These are phyloP conservation scores for Tetraselmis striata DNA, from an alignment of 139 green algal genomes.

Conservation along the genomic window DNA sequence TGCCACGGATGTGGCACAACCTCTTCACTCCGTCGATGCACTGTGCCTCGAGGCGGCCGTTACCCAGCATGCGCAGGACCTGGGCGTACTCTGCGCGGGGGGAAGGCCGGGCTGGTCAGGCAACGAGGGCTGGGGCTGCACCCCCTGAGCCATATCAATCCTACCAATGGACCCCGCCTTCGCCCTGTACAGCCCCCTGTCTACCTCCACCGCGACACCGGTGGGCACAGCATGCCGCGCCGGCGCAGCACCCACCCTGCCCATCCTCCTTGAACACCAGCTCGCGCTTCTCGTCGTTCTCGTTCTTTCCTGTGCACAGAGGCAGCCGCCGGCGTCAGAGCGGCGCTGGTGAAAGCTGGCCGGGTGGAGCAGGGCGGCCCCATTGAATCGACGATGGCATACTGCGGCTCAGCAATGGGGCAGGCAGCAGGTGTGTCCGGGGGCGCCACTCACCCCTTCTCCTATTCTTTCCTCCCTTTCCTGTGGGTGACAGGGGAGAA, in stretches of 20 bases:
- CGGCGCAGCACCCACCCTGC: constrained; percentile 53
- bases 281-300: constrained; percentile 95
- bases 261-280: constrained; percentile 99
- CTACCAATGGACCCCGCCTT: too few relatives aligned
- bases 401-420: too few relatives aligned
- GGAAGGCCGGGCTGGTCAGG: neutral
- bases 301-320: constrained; percentile 70
- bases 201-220: neutral
- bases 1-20: constrained; percentile 97
- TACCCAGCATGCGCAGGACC: constrained; percentile 97
- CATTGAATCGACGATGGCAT: neutral
- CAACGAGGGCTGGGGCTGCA: too few relatives aligned
- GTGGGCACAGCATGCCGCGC: neutral
- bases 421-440: neutral
- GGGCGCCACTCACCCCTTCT: constrained; percentile 16
- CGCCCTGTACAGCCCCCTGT: neutral
- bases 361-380: neutral
- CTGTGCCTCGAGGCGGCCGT: constrained; percentile 92
- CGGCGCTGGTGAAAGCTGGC: neutral
- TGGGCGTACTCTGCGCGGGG: constrained; percentile 74
- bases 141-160: too few relatives aligned
- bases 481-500: constrained; percentile 27
- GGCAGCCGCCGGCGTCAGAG: neutral
- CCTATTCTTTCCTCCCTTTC: constrained; percentile 62
- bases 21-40: constrained; percentile 98